These are phyloP conservation scores for Aristolochia californica DNA, from an alignment of 164 flowering plant genomes.

Conservation along the genomic window DNA sequence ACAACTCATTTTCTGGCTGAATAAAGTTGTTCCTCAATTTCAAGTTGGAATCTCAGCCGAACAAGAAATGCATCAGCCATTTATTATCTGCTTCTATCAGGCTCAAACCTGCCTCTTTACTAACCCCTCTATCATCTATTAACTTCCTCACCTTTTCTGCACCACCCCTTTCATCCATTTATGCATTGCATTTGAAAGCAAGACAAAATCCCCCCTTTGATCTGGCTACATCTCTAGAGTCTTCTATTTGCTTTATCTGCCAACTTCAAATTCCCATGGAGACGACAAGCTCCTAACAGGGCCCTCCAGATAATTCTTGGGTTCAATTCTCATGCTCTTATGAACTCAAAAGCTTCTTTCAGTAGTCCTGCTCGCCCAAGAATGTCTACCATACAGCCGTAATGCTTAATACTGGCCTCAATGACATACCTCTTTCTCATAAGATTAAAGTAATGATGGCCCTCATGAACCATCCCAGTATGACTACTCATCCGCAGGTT, in stretches of 20 bases:
- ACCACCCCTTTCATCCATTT: constrained; percentile 51
- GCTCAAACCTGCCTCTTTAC: constrained; percentile 42
- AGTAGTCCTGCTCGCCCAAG: constrained; percentile 59
- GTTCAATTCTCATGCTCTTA: constrained; percentile 42
- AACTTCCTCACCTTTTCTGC: constrained; percentile 49
- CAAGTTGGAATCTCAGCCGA: constrained; percentile 22
- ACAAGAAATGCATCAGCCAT: constrained; percentile 39
- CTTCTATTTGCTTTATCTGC: constrained; percentile 40
- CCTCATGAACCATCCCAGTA: constrained; percentile 54
- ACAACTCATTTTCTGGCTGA: not conserved
- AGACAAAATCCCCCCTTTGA: constrained; percentile 58
- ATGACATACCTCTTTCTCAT: constrained; percentile 38
- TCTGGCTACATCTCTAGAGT: constrained; percentile 38
- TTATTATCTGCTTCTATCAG: constrained; percentile 27
- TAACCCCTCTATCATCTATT: constrained; percentile 53
- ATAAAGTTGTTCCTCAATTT: constrained; percentile 7
- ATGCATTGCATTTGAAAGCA: constrained; percentile 58
- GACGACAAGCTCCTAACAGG: constrained; percentile 57
- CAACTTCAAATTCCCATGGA: constrained; percentile 54
- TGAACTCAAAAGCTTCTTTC: constrained; percentile 48
- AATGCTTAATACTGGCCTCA: constrained; percentile 55
- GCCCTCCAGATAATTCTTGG: constrained; percentile 67
- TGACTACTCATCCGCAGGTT: constrained; percentile 57
- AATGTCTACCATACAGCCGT: constrained; percentile 71
- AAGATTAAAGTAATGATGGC: constrained; percentile 36